A percentile compares a stretch with the other conserved stretches of the same genome.
Conservation (phyloP, 331 rosid genomes). For the Spiraea crenata region DNA sequence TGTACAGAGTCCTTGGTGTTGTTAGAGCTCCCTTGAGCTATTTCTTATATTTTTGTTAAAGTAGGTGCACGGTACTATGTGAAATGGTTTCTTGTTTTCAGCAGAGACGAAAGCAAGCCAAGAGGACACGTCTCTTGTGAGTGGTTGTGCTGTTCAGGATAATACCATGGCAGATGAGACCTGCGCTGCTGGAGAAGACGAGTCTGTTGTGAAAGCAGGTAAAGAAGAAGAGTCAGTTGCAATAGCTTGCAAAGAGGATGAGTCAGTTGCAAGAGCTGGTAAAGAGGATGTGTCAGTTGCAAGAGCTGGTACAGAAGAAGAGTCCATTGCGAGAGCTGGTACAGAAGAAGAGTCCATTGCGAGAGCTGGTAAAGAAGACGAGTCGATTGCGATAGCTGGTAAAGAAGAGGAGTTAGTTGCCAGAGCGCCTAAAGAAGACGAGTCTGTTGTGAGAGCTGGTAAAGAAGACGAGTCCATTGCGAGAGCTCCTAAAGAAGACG, state of each 20-base stretch:
- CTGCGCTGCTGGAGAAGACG: neutral
- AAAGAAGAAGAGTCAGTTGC: no score
- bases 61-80: constrained; percentile 4
- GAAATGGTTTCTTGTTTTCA: constrained; percentile 26
- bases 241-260: no score
- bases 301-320: no score
- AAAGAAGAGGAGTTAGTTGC: constrained; percentile 34
- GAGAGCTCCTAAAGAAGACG: constrained; percentile 18
- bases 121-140: constrained; percentile 39
- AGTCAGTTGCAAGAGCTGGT: no score
- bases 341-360: no score
- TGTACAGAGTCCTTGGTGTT: neutral
- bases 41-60: neutral
- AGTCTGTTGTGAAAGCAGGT: no score
- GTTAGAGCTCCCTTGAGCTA: neutral
- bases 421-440: constrained; percentile 18
- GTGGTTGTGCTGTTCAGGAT: constrained; percentile 70
- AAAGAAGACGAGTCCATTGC: constrained; percentile 34
- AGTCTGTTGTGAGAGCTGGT: no score
- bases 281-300: no score
- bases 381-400: neutral
- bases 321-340: no score
- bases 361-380: no score
- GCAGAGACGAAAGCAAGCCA: constrained; percentile 33
- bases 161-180: constrained; percentile 46